phyloP scores from a whole-genome alignment of 192 early-diverging fungal species.

The Gamsiella multidivaricata region DNA sequence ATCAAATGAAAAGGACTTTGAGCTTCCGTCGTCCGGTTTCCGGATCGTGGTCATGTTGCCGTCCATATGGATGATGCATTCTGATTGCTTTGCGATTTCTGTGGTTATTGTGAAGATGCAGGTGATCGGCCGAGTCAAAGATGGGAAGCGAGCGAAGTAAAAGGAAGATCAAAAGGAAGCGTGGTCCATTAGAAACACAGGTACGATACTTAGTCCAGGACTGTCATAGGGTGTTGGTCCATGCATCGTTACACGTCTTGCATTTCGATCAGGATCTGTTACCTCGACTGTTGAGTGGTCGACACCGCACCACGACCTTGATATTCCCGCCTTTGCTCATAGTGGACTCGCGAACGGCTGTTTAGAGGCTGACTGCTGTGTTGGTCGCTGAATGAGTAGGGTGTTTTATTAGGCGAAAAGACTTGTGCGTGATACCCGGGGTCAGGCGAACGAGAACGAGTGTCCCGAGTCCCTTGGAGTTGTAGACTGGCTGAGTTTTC shows the following conservation, averaged over 20 bases:
- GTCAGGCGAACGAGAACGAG: background rate
- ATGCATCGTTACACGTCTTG: conserved; percentile 2
- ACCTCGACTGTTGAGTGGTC: conserved; percentile 81
- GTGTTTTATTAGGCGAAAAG: background rate
- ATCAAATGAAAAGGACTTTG: conserved; percentile 86
- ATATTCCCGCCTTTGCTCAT: conserved; percentile 65
- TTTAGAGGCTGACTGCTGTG: background rate
- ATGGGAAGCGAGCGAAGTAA: background rate
- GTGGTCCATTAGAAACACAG: background rate
- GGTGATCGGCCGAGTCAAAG: background rate
- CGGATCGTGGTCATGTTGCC: conserved; percentile 76
- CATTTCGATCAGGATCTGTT: background rate
- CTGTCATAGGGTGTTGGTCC: background rate
- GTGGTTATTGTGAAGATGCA: background rate
- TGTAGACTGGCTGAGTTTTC: too few relatives aligned
- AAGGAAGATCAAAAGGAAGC: background rate
- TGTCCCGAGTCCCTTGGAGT: background rate
- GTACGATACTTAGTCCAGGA: background rate
- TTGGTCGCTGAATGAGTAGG: background rate
- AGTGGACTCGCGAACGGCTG: background rate
- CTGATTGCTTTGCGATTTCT: conserved; percentile 73
- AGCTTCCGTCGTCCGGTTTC: conserved; percentile 59
- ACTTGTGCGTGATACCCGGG: too few relatives aligned
- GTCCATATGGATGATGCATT: conserved; percentile 76
- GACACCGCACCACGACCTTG: conserved; percentile 83